phyloP scores from a whole-genome alignment of 1,139 yeast species.

The Taphrina populina region DNA sequence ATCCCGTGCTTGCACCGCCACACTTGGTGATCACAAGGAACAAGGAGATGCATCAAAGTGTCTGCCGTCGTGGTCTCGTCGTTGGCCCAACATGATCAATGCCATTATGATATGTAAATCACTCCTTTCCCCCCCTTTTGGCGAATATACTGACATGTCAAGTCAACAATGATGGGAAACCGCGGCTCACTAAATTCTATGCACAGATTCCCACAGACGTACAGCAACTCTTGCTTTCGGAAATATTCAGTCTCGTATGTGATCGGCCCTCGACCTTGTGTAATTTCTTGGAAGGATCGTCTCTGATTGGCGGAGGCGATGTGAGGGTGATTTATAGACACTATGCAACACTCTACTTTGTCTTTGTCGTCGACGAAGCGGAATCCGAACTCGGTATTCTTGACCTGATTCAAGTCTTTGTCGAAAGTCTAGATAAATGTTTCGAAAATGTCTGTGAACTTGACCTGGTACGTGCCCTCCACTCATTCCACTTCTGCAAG shows the following conservation, averaged over 20 bases:
- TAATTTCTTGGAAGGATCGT: slow-evolving; percentile 56
- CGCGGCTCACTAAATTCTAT: slow-evolving; percentile 86
- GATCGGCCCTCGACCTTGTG: slow-evolving; percentile 71
- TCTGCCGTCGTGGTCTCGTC: too few species aligned
- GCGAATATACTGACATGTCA: slow-evolving; percentile 15
- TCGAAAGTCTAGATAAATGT: slow-evolving; percentile 88
- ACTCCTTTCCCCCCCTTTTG: slow-evolving; percentile 42
- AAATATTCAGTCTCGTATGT: slow-evolving; percentile 68
- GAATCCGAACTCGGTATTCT: slow-evolving; percentile 91
- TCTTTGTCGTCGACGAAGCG: slow-evolving; percentile 91
- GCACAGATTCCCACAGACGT: slow-evolving; percentile 78
- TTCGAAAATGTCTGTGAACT: slow-evolving; percentile 92
- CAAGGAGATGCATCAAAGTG: too few species aligned
- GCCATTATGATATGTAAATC: slow-evolving; percentile 80
- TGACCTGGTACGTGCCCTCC: slow-evolving; percentile 76
- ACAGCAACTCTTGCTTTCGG: slow-evolving; percentile 69
- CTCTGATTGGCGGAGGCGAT: slow-evolving; percentile 63
- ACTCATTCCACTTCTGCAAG: slow-evolving; percentile 69
- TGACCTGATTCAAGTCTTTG: slow-evolving; percentile 94
- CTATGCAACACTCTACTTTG: slow-evolving; percentile 91
- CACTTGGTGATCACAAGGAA: too few species aligned
- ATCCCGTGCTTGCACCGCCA: too few species aligned
- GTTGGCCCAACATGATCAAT: slow-evolving; percentile 78
- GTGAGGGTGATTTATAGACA: slow-evolving; percentile 90
- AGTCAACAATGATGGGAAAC: slow-evolving; percentile 91